Evolutionary conservation across 2,329 filamentous ascomycete genomes (phyloP).

Genomic region (Xylaria sp.): DNA sequence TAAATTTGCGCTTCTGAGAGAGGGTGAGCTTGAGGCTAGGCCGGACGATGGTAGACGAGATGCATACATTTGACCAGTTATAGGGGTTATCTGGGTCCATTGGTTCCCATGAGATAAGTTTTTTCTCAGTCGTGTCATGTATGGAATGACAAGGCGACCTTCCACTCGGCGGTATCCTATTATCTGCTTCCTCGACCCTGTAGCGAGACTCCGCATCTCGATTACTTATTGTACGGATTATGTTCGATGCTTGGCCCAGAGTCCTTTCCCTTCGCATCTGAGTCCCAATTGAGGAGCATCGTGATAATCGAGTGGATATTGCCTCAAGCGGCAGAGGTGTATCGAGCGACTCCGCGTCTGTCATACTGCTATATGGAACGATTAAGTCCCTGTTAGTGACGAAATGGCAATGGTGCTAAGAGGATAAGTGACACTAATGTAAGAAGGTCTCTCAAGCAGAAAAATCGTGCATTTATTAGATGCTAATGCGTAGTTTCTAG

Average conservation of each 20-base stretch:
- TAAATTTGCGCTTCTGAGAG: slow-evolving; percentile 56
- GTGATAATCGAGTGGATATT: slow-evolving; percentile 10
- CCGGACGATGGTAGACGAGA: neutral
- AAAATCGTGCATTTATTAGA: neutral
- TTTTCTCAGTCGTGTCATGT: slow-evolving; percentile 35
- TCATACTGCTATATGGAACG: neutral
- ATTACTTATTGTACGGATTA: slow-evolving; percentile 44
- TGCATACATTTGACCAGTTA: slow-evolving; percentile 53
- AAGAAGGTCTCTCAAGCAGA: neutral
- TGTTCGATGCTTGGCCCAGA: slow-evolving; percentile 29
- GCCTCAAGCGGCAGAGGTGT: slow-evolving; percentile 3
- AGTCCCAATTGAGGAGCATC: slow-evolving; percentile 8
- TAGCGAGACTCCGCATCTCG: slow-evolving; percentile 50
- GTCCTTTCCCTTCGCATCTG: neutral
- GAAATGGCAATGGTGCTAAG: neutral
- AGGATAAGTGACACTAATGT: neutral
- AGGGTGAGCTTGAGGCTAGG: neutral
- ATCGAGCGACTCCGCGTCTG: slow-evolving; percentile 3
- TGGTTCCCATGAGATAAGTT: slow-evolving; percentile 52
- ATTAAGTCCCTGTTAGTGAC: neutral
- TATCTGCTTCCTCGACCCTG: slow-evolving; percentile 49
- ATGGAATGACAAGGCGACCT: slow-evolving; percentile 22
- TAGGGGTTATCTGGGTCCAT: slow-evolving; percentile 59
- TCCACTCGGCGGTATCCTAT: slow-evolving; percentile 33
- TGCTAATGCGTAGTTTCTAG: neutral